Percentiles rank a stretch among this genome's conserved stretches.
Evolutionary conservation across 23 red algal species (phyloP).

Genomic region (Gracilaria vermiculophylla): DNA sequence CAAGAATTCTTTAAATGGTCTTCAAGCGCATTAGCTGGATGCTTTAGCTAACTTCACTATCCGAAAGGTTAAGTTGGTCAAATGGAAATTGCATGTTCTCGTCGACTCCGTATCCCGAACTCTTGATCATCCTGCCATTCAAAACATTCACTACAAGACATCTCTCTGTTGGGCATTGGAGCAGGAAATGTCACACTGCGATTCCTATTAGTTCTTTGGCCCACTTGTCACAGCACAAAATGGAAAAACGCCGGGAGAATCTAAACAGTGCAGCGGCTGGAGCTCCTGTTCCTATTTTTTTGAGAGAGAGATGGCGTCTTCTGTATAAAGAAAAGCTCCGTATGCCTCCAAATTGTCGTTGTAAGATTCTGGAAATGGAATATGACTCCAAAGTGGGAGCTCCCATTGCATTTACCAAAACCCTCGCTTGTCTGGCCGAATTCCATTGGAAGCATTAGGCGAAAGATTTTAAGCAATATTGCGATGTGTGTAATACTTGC

Average conservation of each 20-base stretch:
- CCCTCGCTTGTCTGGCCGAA: neutral
- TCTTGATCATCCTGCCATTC: neutral
- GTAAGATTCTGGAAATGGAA: neutral
- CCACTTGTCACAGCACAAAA: neutral
- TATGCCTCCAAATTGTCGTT: neutral
- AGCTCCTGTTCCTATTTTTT: neutral
- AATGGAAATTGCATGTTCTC: constrained; percentile 8
- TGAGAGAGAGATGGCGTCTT: neutral
- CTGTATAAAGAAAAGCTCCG: constrained; percentile 13
- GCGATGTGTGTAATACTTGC: neutral
- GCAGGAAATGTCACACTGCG: neutral
- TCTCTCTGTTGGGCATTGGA: neutral
- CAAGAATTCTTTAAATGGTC: neutral
- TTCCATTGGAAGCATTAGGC: constrained; percentile 25
- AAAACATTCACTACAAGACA: neutral
- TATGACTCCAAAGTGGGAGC: neutral
- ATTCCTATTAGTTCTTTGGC: constrained; percentile 16
- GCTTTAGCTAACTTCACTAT: neutral
- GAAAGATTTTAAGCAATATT: neutral
- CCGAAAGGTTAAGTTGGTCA: neutral
- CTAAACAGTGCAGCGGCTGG: neutral
- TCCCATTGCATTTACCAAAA: constrained; percentile 1
- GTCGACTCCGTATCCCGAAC: neutral
- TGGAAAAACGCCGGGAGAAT: neutral
- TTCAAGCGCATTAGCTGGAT: neutral